Conservation (phyloP, 495 filamentous ascomycete species). For the Neurospora sp. region DNA sequence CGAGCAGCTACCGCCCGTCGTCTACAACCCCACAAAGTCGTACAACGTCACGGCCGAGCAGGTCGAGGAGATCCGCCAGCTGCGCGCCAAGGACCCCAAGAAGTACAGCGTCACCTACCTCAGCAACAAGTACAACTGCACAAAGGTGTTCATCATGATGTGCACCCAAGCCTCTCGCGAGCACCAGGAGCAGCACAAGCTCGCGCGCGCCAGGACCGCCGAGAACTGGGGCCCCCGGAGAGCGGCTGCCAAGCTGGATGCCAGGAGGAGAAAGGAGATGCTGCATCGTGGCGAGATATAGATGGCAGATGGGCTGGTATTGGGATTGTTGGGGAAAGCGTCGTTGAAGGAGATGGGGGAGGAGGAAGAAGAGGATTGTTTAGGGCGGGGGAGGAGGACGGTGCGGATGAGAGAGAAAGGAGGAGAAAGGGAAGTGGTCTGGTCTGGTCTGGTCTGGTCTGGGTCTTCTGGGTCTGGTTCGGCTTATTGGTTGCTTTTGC, state of each 20-base stretch:
- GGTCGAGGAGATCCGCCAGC: constrained; percentile 65
- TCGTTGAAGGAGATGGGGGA: not conserved
- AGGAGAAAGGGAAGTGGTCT: not conserved
- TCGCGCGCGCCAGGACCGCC: constrained; percentile 45
- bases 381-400: not conserved
- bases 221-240: constrained; percentile 64
- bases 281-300: constrained; percentile 42
- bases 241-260: constrained; percentile 63
- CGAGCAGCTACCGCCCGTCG: constrained; percentile 4
- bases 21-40: not conserved
- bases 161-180: constrained; percentile 31
- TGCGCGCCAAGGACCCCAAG: constrained; percentile 57
- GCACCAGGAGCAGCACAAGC: constrained; percentile 28
- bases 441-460: not conserved
- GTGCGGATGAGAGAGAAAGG: not conserved
- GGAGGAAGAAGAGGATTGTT: not conserved
- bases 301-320: not conserved
- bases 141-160: constrained; percentile 59
- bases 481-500: not conserved
- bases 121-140: constrained; percentile 68
- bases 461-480: not conserved
- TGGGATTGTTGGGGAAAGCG: not conserved
- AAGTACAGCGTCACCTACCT: constrained; percentile 62
- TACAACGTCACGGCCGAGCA: constrained; percentile 70
- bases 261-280: constrained; percentile 53